phyloP scores from a whole-genome alignment of 257 asterid species.

The Lycium barbarum region DNA sequence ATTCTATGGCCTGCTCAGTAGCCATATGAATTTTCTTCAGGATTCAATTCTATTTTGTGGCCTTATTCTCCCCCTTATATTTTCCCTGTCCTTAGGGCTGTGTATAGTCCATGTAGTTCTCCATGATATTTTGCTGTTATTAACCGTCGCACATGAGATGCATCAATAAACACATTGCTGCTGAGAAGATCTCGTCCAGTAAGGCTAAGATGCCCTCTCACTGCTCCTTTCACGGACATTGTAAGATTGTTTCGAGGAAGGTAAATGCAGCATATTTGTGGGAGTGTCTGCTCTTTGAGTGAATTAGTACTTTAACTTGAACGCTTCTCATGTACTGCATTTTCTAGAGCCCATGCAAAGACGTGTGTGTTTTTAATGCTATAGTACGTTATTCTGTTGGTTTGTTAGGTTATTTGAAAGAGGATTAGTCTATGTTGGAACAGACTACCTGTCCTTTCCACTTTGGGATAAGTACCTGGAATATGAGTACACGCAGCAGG shows the following conservation, averaged over 20 bases:
- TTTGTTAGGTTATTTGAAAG: slow-evolving; percentile 92
- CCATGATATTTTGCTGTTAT: slow-evolving; percentile 66
- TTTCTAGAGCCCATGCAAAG: slow-evolving; percentile 41
- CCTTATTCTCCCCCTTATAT: slow-evolving; percentile 54
- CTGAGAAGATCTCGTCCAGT: slow-evolving; percentile 74
- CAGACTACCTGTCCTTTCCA: slow-evolving; percentile 91
- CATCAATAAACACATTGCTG: slow-evolving; percentile 75
- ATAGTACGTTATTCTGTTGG: slow-evolving; percentile 35
- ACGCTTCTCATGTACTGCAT: slow-evolving; percentile 45
- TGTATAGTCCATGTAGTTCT: slow-evolving; percentile 65
- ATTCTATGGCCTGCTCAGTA: slow-evolving; percentile 49
- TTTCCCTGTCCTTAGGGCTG: slow-evolving; percentile 63
- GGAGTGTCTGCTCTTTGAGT: slow-evolving; percentile 70
- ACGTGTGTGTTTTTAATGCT: slow-evolving; percentile 31
- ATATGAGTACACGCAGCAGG: slow-evolving; percentile 84
- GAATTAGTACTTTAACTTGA: slow-evolving; percentile 52
- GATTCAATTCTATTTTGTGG: slow-evolving; percentile 48
- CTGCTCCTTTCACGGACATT: slow-evolving; percentile 73
- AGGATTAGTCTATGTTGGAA: slow-evolving; percentile 93
- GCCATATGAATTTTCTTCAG: slow-evolving; percentile 48
- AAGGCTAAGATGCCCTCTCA: slow-evolving; percentile 80
- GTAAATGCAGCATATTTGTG: slow-evolving; percentile 68
- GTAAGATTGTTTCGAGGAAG: slow-evolving; percentile 86
- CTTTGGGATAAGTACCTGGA: slow-evolving; percentile 98
- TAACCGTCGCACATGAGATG: slow-evolving; percentile 88